Evolutionary conservation across 31 red algal genomes (phyloP).

Genomic region (Endocladia muricata): DNA sequence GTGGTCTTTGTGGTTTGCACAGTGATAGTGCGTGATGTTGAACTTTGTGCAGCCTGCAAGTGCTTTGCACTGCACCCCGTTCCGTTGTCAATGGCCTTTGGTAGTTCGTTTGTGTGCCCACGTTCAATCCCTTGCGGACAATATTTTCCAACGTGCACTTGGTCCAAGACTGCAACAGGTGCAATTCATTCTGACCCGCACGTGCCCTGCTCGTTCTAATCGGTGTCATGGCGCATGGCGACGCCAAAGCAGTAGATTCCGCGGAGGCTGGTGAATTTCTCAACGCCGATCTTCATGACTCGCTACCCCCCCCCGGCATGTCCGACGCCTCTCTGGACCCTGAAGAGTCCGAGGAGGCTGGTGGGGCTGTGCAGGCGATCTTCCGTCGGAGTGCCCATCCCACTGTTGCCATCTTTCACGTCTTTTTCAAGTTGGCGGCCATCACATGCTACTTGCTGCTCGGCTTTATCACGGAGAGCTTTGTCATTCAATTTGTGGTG

Average conservation of each 20-base stretch:
- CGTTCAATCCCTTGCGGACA: too few relatives aligned
- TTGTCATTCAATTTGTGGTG: slow-evolving; percentile 96
- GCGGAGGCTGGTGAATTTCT: slow-evolving; percentile 53
- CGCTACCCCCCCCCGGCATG: slow-evolving; percentile 12
- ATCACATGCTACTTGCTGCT: slow-evolving; percentile 79
- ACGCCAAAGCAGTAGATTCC: background rate
- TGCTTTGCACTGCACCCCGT: too few relatives aligned
- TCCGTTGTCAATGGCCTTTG: too few relatives aligned
- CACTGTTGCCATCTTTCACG: slow-evolving; percentile 77
- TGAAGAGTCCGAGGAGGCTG: slow-evolving; percentile 40
- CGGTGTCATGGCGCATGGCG: too few relatives aligned
- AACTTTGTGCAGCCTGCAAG: too few relatives aligned
- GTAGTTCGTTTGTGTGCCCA: too few relatives aligned
- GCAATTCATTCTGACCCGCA: too few relatives aligned
- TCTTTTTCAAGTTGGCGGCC: slow-evolving; percentile 77
- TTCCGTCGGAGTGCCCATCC: slow-evolving; percentile 61
- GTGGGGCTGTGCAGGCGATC: slow-evolving; percentile 60
- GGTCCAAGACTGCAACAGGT: too few relatives aligned
- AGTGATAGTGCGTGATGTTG: too few relatives aligned
- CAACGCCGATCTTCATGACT: slow-evolving; percentile 53
- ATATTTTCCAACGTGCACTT: too few relatives aligned
- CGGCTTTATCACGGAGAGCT: slow-evolving; percentile 76
- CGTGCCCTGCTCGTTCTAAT: too few relatives aligned
- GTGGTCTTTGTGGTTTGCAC: too few relatives aligned
- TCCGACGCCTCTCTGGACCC: slow-evolving; percentile 6